Percentiles rank a stretch among this genome's conserved stretches.
Conservation (phyloP, 139 green algal genomes). For the Closterium sp. region DNA sequence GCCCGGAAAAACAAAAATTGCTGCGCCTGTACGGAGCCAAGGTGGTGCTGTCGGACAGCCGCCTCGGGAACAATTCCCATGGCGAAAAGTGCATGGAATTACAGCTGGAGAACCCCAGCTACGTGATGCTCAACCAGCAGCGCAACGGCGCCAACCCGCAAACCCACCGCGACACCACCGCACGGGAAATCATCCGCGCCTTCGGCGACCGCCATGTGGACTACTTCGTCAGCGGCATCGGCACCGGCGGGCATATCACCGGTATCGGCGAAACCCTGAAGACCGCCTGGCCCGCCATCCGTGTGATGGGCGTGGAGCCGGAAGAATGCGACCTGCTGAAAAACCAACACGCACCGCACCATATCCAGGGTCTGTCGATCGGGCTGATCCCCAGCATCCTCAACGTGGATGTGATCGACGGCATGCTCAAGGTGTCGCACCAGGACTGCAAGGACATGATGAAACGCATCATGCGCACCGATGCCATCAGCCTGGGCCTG, state of each 20-base stretch:
- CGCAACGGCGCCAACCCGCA: conserved; percentile 81
- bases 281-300: neutral
- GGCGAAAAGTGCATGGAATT: neutral
- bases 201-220: neutral
- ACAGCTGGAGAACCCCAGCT: neutral
- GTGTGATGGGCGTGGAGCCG: neutral
- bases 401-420: neutral
- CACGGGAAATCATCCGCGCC: neutral
- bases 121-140: conserved; percentile 74
- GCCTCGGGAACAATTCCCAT: neutral
- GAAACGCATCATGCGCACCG: no score
- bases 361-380: neutral
- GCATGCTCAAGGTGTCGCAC: no score
- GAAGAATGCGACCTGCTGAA: neutral
- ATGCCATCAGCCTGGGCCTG: no score
- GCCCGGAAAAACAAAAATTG: neutral
- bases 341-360: neutral
- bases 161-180: conserved; percentile 64
- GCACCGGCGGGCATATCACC: neutral
- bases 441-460: no score
- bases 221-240: neutral
- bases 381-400: neutral
- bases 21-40: neutral
- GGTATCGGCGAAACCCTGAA: neutral
- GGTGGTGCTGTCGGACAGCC: neutral